These are phyloP conservation scores for Theileria equi DNA, from an alignment of 169 alveolate genomes.

Conservation along the genomic window DNA sequence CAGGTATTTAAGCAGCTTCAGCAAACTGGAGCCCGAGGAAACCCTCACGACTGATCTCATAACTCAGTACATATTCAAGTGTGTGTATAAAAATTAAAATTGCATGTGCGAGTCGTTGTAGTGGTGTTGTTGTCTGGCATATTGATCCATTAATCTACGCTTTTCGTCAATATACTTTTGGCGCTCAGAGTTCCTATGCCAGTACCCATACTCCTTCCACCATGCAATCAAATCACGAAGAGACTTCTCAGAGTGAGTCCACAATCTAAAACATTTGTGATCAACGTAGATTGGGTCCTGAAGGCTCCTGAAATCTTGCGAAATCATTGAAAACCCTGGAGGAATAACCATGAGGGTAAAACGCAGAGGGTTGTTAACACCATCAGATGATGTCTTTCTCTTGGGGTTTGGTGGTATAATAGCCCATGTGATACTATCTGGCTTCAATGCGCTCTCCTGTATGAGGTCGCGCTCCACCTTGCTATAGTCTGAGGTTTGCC, in stretches of 20 bases:
- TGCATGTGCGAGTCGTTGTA: background rate
- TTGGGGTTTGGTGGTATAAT: conserved; percentile 68
- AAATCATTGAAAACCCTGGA: conserved; percentile 54
- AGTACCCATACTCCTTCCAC: conserved; percentile 84
- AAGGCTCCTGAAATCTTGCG: conserved; percentile 59
- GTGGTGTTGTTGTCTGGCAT: conserved; percentile 1
- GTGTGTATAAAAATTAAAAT: background rate
- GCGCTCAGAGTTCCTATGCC: conserved; percentile 74
- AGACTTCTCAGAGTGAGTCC: conserved; percentile 73
- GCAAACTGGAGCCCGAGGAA: too few species aligned
- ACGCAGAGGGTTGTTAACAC: conserved; percentile 67
- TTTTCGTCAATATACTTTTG: conserved; percentile 68
- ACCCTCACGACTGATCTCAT: background rate
- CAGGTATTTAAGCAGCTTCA: too few species aligned
- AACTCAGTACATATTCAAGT: background rate
- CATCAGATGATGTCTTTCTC: conserved; percentile 23
- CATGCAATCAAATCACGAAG: conserved; percentile 62
- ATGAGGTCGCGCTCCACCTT: conserved; percentile 71
- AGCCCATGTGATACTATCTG: conserved; percentile 78
- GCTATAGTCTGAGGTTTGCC: conserved; percentile 55
- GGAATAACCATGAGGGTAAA: conserved; percentile 77
- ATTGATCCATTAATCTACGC: conserved; percentile 42
- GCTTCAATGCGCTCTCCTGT: conserved; percentile 72
- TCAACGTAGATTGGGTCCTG: conserved; percentile 79
- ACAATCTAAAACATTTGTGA: conserved; percentile 68